Base-by-base conservation (phyloP, 805 yeast species). In the Babjeviella inositovora region DNA sequence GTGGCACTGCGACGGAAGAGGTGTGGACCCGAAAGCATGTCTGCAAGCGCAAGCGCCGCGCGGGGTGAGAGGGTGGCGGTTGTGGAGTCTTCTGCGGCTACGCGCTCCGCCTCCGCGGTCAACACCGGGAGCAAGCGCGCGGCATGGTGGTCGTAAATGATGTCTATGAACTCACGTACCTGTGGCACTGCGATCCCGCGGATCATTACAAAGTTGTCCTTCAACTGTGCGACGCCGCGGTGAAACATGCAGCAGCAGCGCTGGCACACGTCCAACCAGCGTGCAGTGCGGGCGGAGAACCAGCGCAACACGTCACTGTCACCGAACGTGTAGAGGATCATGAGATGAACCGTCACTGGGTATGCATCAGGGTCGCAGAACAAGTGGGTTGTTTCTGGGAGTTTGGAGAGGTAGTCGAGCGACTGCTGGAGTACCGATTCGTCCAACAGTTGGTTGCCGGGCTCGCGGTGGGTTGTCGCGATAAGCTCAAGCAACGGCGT, bases 271-370 rank as follows among this genome's bases (percentile, higher is more conserved):
- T 48, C 43, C 8, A 76, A 42, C 13, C 58, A 47, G 1, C 43
- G 39, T 4, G 44, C 40, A 23, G 65, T 47, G 8, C 35, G 32
- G 7, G 50, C 49, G 23, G 56, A 53, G 25, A 59, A 43, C 56
- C 66, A 57, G 5, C 35, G 35, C 10, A 61, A 48, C 2, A 61
- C 57, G n/a, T 50, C 57, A 18, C 50, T 50, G 13, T 54, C 62
- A 3, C 57, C 56, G 34, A 73, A 70, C 3, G 84, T 70, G 38
- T 72, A 71, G 28, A 70, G 46, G 9, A 75, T 62, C 25, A 74
- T 41, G 7, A 62, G 47, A 36, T 71, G 71, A 8, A 60, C 53
- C 7, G 74, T 51, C 11, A 68, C 52, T 3, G 66, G 61, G 19
- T 47, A 49, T 28, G 62, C 47, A 15, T 41, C 41, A 6, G 49